Conservation (phyloP, 2,329 filamentous ascomycete species). For the Nannizziopsis barbatae region DNA sequence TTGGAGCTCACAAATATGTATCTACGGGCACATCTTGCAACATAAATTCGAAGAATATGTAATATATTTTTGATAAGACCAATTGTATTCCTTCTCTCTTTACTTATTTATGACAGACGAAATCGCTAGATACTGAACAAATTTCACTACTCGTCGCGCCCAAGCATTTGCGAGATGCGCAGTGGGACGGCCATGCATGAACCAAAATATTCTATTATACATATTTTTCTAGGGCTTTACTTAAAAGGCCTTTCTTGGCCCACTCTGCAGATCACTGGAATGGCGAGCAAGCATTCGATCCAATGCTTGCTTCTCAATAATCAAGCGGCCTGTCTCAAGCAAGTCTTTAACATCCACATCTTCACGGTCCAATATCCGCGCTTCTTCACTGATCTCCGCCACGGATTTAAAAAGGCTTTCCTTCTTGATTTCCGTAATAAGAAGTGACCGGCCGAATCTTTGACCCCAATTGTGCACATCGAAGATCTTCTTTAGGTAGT, state of each 20-base stretch:
- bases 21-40: neutral
- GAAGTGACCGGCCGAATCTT: constrained; percentile 57
- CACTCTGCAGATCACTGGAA: constrained; percentile 31
- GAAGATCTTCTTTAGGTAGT: constrained; percentile 58
- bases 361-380: constrained; percentile 55
- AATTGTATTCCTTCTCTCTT: no score
- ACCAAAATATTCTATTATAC: constrained; percentile 5
- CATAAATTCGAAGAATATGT: neutral
- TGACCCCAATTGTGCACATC: constrained; percentile 58
- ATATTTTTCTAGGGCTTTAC: constrained; percentile 9
- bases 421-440: constrained; percentile 55
- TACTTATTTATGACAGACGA: no score
- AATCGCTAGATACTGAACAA: neutral
- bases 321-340: constrained; percentile 68
- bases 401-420: constrained; percentile 57
- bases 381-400: constrained; percentile 52
- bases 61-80: no score
- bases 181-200: neutral
- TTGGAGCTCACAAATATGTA: neutral
- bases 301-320: constrained; percentile 75
- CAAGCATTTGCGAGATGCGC: no score
- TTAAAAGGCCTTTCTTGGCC: constrained; percentile 28
- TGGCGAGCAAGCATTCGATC: constrained; percentile 62
- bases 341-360: constrained; percentile 95
- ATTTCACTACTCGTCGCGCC: no score